Evolutionary conservation across 169 alveolate genomes (phyloP), one percentile per base, ranked within the genome.

Genomic region (Eimeria praecox): DNA sequence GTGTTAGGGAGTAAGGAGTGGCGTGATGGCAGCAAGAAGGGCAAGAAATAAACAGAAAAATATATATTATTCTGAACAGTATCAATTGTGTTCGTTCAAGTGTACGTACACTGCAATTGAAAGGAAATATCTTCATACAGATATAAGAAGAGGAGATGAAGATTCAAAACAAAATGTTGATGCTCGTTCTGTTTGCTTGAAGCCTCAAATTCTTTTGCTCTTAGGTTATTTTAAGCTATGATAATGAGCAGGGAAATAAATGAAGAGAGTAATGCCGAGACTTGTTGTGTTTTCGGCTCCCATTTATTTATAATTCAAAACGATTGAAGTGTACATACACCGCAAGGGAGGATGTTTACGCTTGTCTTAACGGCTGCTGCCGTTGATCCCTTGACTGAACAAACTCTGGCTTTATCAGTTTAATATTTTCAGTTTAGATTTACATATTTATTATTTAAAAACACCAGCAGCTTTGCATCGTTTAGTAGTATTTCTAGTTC

Each of bases 1-100:
- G 95, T 78, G 0, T 62, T 92, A 22, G 95, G 95, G 27, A 92
- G 95, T 69, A 92, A 92, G 71, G 95, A 92, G 73, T 92, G 95
- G 95, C 66, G 71, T 1, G 91, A 80, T 24, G 92, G 87, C 56
- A 44, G 52, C 49, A 42, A 52, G 88, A 92, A 92, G 52, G 56
- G 92, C 30, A 92, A 92, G 91, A 92, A 92, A 42, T 92, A 54
- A 69, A 69, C 3, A 86, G n/a, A n/a, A n/a, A n/a, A n/a, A n/a
- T n/a, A n/a, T n/a, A n/a, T n/a, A n/a, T n/a, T n/a, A n/a, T n/a
- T n/a, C n/a, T n/a, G n/a, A n/a, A n/a, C n/a, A n/a, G n/a, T n/a
- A 49, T 16, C 35, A 10, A 14, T 30, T 85, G 42, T 0, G 16
- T 24, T 46, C 46, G 30, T 44, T 49, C 12, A 24, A 24, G 49